Evolutionary conservation across 768 basidiomycete species (phyloP).

Genomic region (Mycena galericulata): DNA sequence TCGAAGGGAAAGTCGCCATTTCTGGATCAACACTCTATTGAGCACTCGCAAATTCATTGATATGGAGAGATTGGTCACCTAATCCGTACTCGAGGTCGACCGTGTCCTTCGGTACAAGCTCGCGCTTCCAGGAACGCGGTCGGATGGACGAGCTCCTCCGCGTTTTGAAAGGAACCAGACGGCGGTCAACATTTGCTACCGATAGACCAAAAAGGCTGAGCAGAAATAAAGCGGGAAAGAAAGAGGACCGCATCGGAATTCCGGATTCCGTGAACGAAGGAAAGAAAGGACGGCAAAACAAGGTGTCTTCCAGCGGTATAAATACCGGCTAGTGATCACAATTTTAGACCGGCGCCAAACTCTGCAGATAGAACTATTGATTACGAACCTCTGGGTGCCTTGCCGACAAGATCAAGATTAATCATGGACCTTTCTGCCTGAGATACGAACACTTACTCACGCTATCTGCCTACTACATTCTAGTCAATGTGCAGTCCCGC

Average conservation of each 20-base stretch:
- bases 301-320: no score
- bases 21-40: not conserved
- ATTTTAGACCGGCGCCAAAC: no score
- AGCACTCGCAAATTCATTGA: not conserved
- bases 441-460: no score
- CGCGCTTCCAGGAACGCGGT: conserved; percentile 10
- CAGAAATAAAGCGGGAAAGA: not conserved
- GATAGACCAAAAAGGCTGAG: no score
- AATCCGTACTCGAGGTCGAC: not conserved
- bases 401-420: no score
- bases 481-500: no score
- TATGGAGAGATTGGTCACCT: not conserved
- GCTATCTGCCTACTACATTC: no score
- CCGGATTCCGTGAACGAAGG: not conserved
- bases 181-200: not conserved
- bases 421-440: no score
- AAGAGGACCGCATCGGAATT: not conserved
- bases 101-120: not conserved
- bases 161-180: not conserved
- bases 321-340: no score
- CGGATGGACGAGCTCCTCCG: not conserved
- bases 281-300: no score
- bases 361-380: no score
- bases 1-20: not conserved
- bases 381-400: no score